Conservation (phyloP, 1,284 basidiomycete genomes). For the Apiotrichum siamense region DNA sequence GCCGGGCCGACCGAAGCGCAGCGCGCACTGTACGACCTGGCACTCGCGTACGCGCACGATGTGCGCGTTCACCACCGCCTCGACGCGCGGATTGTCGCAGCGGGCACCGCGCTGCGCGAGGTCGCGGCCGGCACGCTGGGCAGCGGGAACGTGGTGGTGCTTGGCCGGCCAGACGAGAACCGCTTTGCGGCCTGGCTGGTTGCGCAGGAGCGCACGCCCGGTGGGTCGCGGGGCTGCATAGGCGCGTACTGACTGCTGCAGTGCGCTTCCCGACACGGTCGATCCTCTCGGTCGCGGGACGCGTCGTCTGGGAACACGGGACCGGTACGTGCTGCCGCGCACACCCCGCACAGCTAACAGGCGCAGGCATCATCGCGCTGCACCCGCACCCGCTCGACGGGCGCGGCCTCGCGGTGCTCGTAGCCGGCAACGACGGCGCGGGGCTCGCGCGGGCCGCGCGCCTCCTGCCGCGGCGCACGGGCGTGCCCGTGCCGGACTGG, state of each 20-base stretch:
- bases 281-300: constrained; percentile 25
- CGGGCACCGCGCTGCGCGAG: constrained; percentile 47
- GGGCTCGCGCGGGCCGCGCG: constrained; percentile 62
- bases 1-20: too few relatives aligned
- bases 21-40: constrained; percentile 49
- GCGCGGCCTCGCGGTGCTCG: constrained; percentile 53
- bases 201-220: constrained; percentile 20
- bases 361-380: constrained; percentile 60
- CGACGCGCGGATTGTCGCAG: constrained; percentile 57
- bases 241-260: too few relatives aligned
- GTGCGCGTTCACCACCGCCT: constrained; percentile 64
- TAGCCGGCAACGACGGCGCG: constrained; percentile 55
- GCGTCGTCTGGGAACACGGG: constrained; percentile 30
- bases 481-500: constrained; percentile 66
- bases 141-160: constrained; percentile 55
- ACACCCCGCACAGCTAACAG: constrained; percentile 57
- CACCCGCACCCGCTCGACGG: constrained; percentile 58
- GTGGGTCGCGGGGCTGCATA: too few relatives aligned
- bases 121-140: constrained; percentile 25
- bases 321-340: constrained; percentile 30
- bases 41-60: constrained; percentile 61
- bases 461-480: constrained; percentile 74
- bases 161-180: constrained; percentile 44
- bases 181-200: constrained; percentile 31
- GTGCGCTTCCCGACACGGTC: constrained; percentile 40